A percentile compares a stretch with the other conserved stretches of the same genome.
phyloP scores from a whole-genome alignment of 2,329 filamentous ascomycete species.

The Colletotrichum gigasporum region DNA sequence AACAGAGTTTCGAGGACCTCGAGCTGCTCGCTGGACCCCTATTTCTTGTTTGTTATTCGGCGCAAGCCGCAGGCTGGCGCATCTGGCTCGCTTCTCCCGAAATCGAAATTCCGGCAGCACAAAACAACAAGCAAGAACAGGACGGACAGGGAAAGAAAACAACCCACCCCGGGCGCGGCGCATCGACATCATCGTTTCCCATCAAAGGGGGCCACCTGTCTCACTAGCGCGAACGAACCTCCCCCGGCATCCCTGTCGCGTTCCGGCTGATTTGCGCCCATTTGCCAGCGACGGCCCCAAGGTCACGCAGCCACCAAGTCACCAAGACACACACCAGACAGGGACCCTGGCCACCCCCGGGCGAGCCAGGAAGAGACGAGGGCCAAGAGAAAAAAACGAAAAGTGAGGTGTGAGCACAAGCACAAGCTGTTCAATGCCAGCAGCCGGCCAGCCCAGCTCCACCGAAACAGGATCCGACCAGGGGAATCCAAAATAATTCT shows the following conservation, averaged over 20 bases:
- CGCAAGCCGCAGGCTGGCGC: not conserved
- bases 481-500: slow-evolving; percentile 33
- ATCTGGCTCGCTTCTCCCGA: not conserved
- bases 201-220: slow-evolving; percentile 30
- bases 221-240: slow-evolving; percentile 35
- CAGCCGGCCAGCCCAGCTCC: slow-evolving; percentile 23
- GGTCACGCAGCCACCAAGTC: slow-evolving; percentile 31
- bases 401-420: slow-evolving; percentile 21
- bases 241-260: slow-evolving; percentile 29
- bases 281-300: slow-evolving; percentile 28
- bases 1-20: not conserved
- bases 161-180: slow-evolving; percentile 19
- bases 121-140: not conserved
- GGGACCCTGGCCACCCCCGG: slow-evolving; percentile 22
- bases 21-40: not conserved
- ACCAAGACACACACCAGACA: slow-evolving; percentile 22
- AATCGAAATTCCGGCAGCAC: not conserved
- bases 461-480: slow-evolving; percentile 27
- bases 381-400: not conserved
- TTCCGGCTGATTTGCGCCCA: slow-evolving; percentile 34
- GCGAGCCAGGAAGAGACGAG: not conserved
- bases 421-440: slow-evolving; percentile 25
- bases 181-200: slow-evolving; percentile 33
- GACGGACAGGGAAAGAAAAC: not conserved
- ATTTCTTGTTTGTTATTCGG: not conserved